A percentile compares a stretch with the other conserved stretches of the same genome.
These are phyloP conservation scores for Penicillium daleae DNA, from an alignment of 495 filamentous ascomycete genomes.

Conservation along the genomic window DNA sequence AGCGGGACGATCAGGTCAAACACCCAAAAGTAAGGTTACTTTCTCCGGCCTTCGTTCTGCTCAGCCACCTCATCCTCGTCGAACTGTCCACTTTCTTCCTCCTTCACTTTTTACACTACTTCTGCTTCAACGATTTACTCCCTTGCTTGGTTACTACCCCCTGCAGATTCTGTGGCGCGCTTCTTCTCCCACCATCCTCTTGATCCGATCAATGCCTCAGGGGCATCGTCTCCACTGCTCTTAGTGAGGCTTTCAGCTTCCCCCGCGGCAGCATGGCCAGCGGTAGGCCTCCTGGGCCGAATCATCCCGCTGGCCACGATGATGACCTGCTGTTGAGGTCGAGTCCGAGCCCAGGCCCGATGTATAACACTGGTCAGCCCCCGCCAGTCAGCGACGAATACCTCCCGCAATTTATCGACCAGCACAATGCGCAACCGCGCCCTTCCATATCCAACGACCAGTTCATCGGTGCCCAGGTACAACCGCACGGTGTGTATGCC, in stretches of 20 bases:
- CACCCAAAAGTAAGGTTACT: slow-evolving; percentile 26
- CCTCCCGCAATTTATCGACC: slow-evolving; percentile 68
- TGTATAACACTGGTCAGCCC: slow-evolving; percentile 72
- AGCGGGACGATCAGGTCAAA: slow-evolving; percentile 29
- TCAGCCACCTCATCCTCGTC: slow-evolving; percentile 32
- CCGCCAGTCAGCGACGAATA: slow-evolving; percentile 78
- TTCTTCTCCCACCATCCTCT: slow-evolving; percentile 9
- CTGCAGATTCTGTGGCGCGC: slow-evolving; percentile 11
- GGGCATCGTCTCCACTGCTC: slow-evolving; percentile 34
- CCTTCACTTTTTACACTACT: slow-evolving; percentile 7
- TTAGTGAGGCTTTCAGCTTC: slow-evolving; percentile 47
- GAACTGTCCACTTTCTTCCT: slow-evolving; percentile 15
- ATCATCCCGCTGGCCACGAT: slow-evolving; percentile 60
- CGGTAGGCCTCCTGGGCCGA: slow-evolving; percentile 67
- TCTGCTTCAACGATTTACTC: background rate
- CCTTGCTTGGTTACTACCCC: background rate
- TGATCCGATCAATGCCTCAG: slow-evolving; percentile 50
- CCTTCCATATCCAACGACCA: slow-evolving; percentile 93
- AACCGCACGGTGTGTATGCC: slow-evolving; percentile 43
- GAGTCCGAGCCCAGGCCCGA: slow-evolving; percentile 65
- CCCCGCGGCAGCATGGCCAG: slow-evolving; percentile 53
- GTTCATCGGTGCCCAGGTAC: slow-evolving; percentile 74
- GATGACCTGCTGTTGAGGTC: slow-evolving; percentile 75
- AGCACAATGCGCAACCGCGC: slow-evolving; percentile 57
- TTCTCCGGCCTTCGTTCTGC: slow-evolving; percentile 32